These are phyloP conservation scores for Leucosporidium creatinivorum DNA, from an alignment of 768 basidiomycete species.

Conservation along the genomic window DNA sequence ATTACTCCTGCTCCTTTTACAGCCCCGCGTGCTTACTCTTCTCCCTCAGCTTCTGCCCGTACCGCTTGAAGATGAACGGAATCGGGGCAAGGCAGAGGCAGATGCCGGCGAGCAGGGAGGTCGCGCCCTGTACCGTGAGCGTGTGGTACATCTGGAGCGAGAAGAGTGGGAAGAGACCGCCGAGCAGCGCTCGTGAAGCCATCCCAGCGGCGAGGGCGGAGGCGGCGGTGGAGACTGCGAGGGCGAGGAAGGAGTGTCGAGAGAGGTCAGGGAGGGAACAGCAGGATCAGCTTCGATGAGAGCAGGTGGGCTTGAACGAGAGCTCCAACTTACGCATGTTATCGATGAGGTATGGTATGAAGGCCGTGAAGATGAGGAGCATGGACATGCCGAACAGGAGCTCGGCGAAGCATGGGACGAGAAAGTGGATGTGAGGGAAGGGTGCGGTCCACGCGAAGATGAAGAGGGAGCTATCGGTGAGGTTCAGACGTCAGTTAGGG, in stretches of 20 bases:
- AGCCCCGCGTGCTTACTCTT: neutral
- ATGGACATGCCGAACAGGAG: conserved; percentile 19
- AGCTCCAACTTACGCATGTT: neutral
- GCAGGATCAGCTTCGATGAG: neutral
- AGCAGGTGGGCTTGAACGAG: no score
- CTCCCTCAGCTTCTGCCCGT: neutral
- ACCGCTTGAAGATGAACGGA: conserved; percentile 22
- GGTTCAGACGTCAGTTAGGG: neutral
- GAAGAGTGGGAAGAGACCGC: conserved; percentile 18
- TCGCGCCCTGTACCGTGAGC: conserved; percentile 24
- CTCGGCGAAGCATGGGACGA: conserved; percentile 26
- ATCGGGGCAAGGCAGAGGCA: conserved; percentile 15
- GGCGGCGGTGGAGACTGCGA: conserved; percentile 16
- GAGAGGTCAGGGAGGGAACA: neutral
- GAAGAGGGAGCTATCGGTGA: conserved; percentile 14
- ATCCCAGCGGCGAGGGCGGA: conserved; percentile 32
- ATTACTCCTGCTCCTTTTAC: neutral
- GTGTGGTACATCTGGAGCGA: conserved; percentile 28
- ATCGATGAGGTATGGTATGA: conserved; percentile 21
- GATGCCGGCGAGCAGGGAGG: conserved; percentile 27
- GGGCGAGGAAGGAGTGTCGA: neutral
- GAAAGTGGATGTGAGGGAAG: conserved; percentile 23
- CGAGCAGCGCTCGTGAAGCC: conserved; percentile 22
- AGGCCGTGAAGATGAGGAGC: conserved; percentile 24
- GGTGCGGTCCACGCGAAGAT: conserved; percentile 24